Evolutionary conservation across 1,139 yeast species (phyloP), one percentile per base, ranked within the genome.

Genomic region (Saccharomyces hybrid): DNA sequence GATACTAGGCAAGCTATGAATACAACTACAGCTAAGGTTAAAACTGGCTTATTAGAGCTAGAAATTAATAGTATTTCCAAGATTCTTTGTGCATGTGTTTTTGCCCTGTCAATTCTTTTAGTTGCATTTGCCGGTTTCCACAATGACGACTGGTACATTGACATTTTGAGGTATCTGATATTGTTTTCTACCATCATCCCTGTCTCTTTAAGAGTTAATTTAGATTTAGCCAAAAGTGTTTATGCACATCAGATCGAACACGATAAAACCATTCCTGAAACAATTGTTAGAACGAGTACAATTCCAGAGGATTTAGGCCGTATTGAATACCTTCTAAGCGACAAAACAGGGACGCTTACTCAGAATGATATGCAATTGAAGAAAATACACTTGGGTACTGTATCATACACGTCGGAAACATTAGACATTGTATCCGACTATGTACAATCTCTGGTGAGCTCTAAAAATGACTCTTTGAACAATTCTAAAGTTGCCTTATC

Each of bases 281-380:
- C 99, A 0, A 82, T 95, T 57, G 99, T 95, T 4, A 81, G 99
- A 66, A 93, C 99, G 0, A 89, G 97, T 52, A 95, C 99, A 0
- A 95, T 95, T 49, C 99, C 99, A 0, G 99, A 95, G 71, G 99
- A 95, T 71, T 75, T 95, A 60, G 99, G 99, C 14, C 78, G 99
- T 63, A 87, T 95, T 53, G 99, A 95, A 69, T 95, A 93, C 69
- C 73, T 95, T 54, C 76, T 95, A 49, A 85, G 93, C 59, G 99
- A 95, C 70, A 95, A 95, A 69, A 95, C 99, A 0, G 99, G 99
- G 26, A 95, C 99, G 0, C 77, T 95, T 61, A 95, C 99, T 5
- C 97, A 93, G 70, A 95, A 95, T 69, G 99, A 95, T 69, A 95
- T 95, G 99, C 96, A 90, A 66, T 76, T 95, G 80, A 90, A 88